phyloP scores from a whole-genome alignment of 1,139 yeast genomes.

The Suhomyces coccinellae region DNA sequence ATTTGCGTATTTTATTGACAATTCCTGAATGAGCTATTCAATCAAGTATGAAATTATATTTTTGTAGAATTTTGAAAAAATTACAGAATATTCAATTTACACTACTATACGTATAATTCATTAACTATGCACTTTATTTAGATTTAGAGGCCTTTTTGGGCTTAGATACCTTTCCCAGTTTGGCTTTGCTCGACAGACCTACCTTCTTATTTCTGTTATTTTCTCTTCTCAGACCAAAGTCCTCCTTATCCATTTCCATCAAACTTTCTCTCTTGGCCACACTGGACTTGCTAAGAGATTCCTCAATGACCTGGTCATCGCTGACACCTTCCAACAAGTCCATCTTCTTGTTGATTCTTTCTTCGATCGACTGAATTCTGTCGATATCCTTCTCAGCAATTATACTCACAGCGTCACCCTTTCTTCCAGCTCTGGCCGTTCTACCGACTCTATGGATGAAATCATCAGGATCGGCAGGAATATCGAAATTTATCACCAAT shows the following conservation, averaged over 20 bases:
- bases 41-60: too few relatives aligned
- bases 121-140: neutral
- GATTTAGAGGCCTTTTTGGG: slow-evolving; percentile 1
- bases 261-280: slow-evolving; percentile 86
- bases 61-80: too few relatives aligned
- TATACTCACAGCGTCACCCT: slow-evolving; percentile 56
- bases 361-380: slow-evolving; percentile 83
- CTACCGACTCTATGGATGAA: slow-evolving; percentile 99
- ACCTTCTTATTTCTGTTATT: slow-evolving; percentile 50
- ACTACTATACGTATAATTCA: neutral
- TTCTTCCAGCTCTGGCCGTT: slow-evolving; percentile 98
- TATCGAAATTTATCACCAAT: slow-evolving; percentile 84
- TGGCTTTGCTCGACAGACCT: slow-evolving; percentile 13
- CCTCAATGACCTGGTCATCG: slow-evolving; percentile 74
- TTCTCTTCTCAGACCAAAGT: slow-evolving; percentile 74
- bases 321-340: slow-evolving; percentile 64
- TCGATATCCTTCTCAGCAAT: slow-evolving; percentile 84
- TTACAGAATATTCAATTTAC: neutral
- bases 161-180: slow-evolving; percentile 6
- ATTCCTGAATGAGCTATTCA: too few relatives aligned
- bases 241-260: slow-evolving; percentile 91
- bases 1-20: too few relatives aligned
- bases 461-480: slow-evolving; percentile 96
- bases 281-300: slow-evolving; percentile 66
- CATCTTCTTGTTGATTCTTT: slow-evolving; percentile 77